Conservation (phyloP, 148 eudicot genomes). For the Cornus controversa region DNA sequence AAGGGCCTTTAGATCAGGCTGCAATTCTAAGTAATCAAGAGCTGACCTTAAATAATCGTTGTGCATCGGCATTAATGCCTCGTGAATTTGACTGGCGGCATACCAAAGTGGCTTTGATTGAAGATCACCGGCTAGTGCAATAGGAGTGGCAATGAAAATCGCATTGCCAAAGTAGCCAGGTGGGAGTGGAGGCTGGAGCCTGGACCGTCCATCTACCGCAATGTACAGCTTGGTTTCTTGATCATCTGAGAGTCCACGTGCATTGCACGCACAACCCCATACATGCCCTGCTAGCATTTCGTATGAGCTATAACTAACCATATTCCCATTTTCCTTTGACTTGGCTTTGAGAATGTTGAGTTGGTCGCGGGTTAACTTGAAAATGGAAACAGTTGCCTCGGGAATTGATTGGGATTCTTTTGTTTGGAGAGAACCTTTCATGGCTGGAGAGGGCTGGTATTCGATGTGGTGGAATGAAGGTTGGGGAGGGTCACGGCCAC, state of each 20-base stretch:
- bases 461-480: slow-evolving; percentile 44
- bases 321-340: slow-evolving; percentile 40
- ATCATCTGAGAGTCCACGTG: slow-evolving; percentile 40
- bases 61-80: slow-evolving; percentile 40
- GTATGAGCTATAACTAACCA: slow-evolving; percentile 37
- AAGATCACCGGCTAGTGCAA: slow-evolving; percentile 43
- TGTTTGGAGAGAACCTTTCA: slow-evolving; percentile 20
- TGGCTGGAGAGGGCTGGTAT: slow-evolving; percentile 46
- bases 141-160: slow-evolving; percentile 49
- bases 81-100: slow-evolving; percentile 42
- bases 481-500: slow-evolving; percentile 42
- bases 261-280: slow-evolving; percentile 41
- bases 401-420: slow-evolving; percentile 14
- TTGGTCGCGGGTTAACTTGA: slow-evolving; percentile 44
- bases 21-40: slow-evolving; percentile 43
- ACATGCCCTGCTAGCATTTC: slow-evolving; percentile 52
- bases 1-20: slow-evolving; percentile 43
- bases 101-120: slow-evolving; percentile 39
- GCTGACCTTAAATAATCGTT: slow-evolving; percentile 40
- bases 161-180: slow-evolving; percentile 51
- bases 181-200: slow-evolving; percentile 39
- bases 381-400: slow-evolving; percentile 34
- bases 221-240: slow-evolving; percentile 49
- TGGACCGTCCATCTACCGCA: slow-evolving; percentile 41
- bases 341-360: slow-evolving; percentile 36